Evolutionary conservation across 1,284 basidiomycete species (phyloP), one percentile per base, ranked within the genome.

Genomic region (Jaminaea rosea): DNA sequence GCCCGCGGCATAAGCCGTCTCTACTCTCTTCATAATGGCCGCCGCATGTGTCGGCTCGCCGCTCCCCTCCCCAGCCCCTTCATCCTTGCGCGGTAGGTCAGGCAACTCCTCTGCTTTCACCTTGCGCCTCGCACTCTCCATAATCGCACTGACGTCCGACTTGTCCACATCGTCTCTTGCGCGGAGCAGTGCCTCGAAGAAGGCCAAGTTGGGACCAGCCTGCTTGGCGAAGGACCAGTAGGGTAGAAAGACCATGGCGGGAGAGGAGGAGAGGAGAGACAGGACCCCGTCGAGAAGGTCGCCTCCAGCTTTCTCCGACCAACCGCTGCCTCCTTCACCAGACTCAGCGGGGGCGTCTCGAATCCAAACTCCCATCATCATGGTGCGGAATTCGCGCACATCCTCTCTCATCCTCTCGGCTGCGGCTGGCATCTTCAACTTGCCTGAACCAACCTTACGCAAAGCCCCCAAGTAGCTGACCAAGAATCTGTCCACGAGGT

Each of bases 151-250:
- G n/a, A 86, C 86, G 10, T 84, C 82, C 1, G 84, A 82, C 32
- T 88, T 82, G 75, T 97, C 92, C 50, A 97, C 78, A 76, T 98
- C 92, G 59, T 87, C 87, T 45, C 94, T 80, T 6, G 87, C 84
- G 71, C 85, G 87, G 81, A 97, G 86, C 44, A 97, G 65, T 3
- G 84, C 81, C 73, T 98, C 92, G 24, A 94, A 84, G 69, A 97
- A 98, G 2, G 82, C 79, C 28, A 97, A 80, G 63, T 93, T 92
- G 11, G 93, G 89, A 2, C 94, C 93, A 74, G 96, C 87, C 15
- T 86, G 82, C 68, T 91, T 89, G n/a, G 92, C 93, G 75, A 99
- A 98, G 10, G 83, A 81, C 87, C 88, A 76, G 65, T 75, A 97
- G 21, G 93, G 92, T 55, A 98, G 78, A 78, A 97, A 96, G 2